A percentile compares a stretch with the other conserved stretches of the same genome.
phyloP scores from a whole-genome alignment of 169 alveolate species.

The Eimeria maxima region DNA sequence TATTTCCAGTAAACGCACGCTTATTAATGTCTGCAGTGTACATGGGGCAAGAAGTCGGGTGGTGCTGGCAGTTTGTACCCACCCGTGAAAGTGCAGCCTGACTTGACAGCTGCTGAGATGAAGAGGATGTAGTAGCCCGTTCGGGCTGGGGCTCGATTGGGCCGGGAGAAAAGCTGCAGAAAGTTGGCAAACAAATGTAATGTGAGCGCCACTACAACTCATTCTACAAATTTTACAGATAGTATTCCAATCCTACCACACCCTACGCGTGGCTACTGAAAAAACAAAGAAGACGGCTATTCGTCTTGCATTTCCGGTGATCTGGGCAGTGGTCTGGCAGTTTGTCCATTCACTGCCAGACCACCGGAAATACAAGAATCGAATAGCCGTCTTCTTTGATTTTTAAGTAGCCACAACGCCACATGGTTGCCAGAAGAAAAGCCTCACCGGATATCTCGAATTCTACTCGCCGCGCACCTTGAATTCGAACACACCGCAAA shows the following conservation, averaged over 20 bases:
- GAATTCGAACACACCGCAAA: background rate
- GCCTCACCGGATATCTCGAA: constrained; percentile 63
- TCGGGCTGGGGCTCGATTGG: constrained; percentile 33
- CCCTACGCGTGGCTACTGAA: background rate
- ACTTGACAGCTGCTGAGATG: constrained; percentile 60
- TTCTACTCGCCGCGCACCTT: constrained; percentile 73
- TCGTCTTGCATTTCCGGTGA: too few species aligned
- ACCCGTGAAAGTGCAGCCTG: constrained; percentile 20
- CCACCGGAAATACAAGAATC: background rate
- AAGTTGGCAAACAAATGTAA: background rate
- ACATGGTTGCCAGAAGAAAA: background rate
- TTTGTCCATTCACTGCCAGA: background rate
- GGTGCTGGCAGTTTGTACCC: background rate
- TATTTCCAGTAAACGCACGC: background rate
- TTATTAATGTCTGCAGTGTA: background rate
- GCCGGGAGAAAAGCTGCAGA: constrained; percentile 58
- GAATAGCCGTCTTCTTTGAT: background rate
- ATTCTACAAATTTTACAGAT: background rate
- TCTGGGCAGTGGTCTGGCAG: too few species aligned
- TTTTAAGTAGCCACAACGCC: background rate
- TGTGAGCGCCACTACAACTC: background rate
- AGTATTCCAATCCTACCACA: background rate
- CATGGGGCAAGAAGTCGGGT: background rate
- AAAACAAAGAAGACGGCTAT: too few species aligned
- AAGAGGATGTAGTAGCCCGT: constrained; percentile 6